Percentiles rank a stretch among this genome's conserved stretches.
Evolutionary conservation across 2,329 filamentous ascomycete species (phyloP).

Genomic region (Parafenestella ontariensis): DNA sequence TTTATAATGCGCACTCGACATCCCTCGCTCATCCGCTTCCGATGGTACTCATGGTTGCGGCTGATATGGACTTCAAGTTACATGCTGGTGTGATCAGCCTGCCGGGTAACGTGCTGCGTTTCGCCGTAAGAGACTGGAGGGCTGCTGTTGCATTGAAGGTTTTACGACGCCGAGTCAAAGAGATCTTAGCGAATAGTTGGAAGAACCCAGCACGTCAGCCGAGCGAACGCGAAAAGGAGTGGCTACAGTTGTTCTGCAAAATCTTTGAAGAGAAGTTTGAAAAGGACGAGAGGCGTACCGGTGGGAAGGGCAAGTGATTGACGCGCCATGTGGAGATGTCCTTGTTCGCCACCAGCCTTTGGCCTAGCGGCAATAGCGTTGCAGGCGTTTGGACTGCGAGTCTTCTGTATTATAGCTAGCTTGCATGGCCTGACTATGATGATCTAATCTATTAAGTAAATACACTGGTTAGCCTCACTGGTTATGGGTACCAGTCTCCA

Average conservation of each 20-base stretch:
- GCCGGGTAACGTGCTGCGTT: slow-evolving; percentile 85
- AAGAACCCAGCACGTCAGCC: slow-evolving; percentile 57
- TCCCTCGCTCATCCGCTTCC: slow-evolving; percentile 82
- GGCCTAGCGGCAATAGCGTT: too few relatives aligned
- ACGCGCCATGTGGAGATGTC: background rate
- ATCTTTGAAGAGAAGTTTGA: slow-evolving; percentile 41
- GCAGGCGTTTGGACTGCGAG: too few relatives aligned
- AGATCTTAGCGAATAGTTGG: slow-evolving; percentile 76
- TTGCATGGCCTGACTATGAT: too few relatives aligned
- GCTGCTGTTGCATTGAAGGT: slow-evolving; percentile 88
- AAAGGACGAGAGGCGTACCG: slow-evolving; percentile 40
- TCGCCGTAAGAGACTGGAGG: slow-evolving; percentile 87
- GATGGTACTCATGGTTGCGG: slow-evolving; percentile 75
- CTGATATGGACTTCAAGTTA: slow-evolving; percentile 82
- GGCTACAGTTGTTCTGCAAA: slow-evolving; percentile 49
- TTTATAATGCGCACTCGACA: slow-evolving; percentile 79
- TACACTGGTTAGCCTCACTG: too few relatives aligned
- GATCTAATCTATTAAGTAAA: too few relatives aligned
- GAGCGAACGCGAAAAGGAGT: slow-evolving; percentile 49
- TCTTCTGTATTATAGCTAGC: too few relatives aligned
- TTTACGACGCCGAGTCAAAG: slow-evolving; percentile 74
- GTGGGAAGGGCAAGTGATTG: slow-evolving; percentile 36
- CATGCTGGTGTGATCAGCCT: slow-evolving; percentile 86
- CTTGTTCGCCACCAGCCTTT: background rate
- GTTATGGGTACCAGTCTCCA: too few relatives aligned